phyloP scores from a whole-genome alignment of 441 rosid genomes.

The Eutrema salsugineum region DNA sequence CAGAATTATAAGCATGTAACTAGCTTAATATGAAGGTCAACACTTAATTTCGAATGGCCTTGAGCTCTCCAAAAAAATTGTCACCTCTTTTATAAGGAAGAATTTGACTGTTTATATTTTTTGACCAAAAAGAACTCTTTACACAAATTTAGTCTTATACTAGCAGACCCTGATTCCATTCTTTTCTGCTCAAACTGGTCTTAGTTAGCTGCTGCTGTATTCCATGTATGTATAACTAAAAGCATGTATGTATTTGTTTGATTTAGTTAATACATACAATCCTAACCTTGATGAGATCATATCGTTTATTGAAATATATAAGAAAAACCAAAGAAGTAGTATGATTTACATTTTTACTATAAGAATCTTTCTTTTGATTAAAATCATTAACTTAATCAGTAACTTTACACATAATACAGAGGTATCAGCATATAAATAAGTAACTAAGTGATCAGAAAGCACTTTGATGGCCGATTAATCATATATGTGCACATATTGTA shows the following conservation, averaged over 20 bases:
- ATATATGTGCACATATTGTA: slow-evolving; percentile 10
- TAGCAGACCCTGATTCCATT: background rate
- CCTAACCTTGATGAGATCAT: background rate
- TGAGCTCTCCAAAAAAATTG: background rate
- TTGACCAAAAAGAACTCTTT: too few species aligned
- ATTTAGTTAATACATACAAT: background rate
- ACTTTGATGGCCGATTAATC: slow-evolving; percentile 18
- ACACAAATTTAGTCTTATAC: background rate
- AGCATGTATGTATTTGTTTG: background rate
- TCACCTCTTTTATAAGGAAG: background rate
- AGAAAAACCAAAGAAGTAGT: background rate
- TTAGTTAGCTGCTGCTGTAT: background rate
- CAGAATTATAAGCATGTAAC: background rate
- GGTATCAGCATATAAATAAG: slow-evolving; percentile 16
- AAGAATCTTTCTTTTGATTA: slow-evolving; percentile 13
- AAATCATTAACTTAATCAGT: background rate
- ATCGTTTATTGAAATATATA: background rate
- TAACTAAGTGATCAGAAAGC: slow-evolving; percentile 5
- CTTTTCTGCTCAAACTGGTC: background rate
- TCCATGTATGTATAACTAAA: background rate
- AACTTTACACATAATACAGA: slow-evolving; percentile 26
- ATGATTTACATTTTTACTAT: background rate
- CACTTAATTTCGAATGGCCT: background rate
- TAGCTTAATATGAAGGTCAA: background rate
- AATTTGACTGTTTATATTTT: background rate